Conservation (phyloP, 177 flowering plant genomes). For the Vitis hybrid region DNA sequence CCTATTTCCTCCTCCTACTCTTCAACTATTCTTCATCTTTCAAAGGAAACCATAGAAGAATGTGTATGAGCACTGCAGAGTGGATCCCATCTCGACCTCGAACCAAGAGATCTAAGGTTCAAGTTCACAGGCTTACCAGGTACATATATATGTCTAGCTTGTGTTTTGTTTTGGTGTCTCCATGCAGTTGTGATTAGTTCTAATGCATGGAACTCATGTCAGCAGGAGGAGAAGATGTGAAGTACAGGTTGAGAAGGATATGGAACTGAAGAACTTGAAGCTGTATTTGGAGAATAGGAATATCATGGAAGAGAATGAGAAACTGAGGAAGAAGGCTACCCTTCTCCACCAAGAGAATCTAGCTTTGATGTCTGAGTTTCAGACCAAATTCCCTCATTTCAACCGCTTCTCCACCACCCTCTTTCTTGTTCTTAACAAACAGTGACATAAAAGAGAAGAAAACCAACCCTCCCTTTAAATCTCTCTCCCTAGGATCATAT, state of each 20-base stretch:
- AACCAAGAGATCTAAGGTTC: constrained; percentile 29
- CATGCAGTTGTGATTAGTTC: too few relatives aligned
- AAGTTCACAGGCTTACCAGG: constrained; percentile 38
- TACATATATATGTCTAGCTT: not conserved
- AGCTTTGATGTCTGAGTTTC: constrained; percentile 44
- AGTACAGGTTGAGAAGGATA: constrained; percentile 25
- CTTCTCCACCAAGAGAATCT: constrained; percentile 69
- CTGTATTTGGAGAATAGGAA: constrained; percentile 71
- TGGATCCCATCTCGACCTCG: constrained; percentile 14
- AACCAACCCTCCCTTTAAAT: too few relatives aligned
- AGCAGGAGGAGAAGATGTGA: constrained; percentile 22
- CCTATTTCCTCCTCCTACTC: not conserved
- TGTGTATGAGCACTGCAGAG: constrained; percentile 30
- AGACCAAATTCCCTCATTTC: constrained; percentile 36
- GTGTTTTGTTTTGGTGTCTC: not conserved
- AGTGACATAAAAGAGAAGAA: not conserved
- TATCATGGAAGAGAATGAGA: constrained; percentile 76
- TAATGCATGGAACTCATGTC: not conserved
- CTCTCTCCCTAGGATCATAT: not conserved
- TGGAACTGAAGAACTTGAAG: constrained; percentile 68
- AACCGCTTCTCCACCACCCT: constrained; percentile 11
- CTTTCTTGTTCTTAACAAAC: constrained; percentile 9
- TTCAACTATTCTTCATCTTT: not conserved
- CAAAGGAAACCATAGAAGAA: constrained; percentile 8
- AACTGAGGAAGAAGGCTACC: constrained; percentile 57